phyloP scores from a whole-genome alignment of 2,329 filamentous ascomycete species.

The Colletotrichum navitas region DNA sequence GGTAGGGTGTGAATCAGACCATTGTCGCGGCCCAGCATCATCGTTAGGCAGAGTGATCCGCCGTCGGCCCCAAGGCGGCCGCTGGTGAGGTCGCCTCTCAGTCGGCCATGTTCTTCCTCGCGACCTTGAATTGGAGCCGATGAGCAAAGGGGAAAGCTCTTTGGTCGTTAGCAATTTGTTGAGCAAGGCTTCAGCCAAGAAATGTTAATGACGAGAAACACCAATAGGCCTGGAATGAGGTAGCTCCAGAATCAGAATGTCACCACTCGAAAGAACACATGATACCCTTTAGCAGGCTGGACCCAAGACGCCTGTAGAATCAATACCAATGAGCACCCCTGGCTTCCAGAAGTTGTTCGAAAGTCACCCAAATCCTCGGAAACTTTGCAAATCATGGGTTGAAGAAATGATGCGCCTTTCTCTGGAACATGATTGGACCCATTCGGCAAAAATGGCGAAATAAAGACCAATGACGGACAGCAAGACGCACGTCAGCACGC shows the following conservation, averaged over 20 bases:
- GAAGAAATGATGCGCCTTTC: slow-evolving; percentile 43
- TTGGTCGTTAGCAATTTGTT: slow-evolving; percentile 5
- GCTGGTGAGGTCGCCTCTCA: slow-evolving; percentile 22
- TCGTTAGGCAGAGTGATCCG: slow-evolving; percentile 17
- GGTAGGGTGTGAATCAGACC: slow-evolving; percentile 16
- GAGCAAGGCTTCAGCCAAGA: slow-evolving; percentile 9
- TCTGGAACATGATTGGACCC: slow-evolving; percentile 20
- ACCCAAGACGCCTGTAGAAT: slow-evolving; percentile 3
- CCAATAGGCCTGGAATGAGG: background rate
- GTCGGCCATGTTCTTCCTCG: slow-evolving; percentile 9
- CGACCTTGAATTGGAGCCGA: slow-evolving; percentile 17
- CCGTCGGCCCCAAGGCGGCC: slow-evolving; percentile 4
- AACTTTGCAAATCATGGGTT: slow-evolving; percentile 52
- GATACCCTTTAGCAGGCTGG: background rate
- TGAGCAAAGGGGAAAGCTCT: slow-evolving; percentile 33
- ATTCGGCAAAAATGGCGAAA: background rate
- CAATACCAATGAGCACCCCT: slow-evolving; percentile 33
- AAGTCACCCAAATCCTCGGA: slow-evolving; percentile 45
- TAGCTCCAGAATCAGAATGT: background rate
- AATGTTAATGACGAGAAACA: background rate
- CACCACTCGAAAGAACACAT: background rate
- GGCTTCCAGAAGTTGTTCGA: slow-evolving; percentile 13
- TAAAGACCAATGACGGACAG: slow-evolving; percentile 31
- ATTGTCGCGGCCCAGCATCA: slow-evolving; percentile 24
- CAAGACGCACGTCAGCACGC: slow-evolving; percentile 30